Percentiles rank a stretch among this genome's conserved stretches.
These are phyloP conservation scores for Penicillium desertorum DNA, from an alignment of 495 filamentous ascomycete species.

Conservation along the genomic window DNA sequence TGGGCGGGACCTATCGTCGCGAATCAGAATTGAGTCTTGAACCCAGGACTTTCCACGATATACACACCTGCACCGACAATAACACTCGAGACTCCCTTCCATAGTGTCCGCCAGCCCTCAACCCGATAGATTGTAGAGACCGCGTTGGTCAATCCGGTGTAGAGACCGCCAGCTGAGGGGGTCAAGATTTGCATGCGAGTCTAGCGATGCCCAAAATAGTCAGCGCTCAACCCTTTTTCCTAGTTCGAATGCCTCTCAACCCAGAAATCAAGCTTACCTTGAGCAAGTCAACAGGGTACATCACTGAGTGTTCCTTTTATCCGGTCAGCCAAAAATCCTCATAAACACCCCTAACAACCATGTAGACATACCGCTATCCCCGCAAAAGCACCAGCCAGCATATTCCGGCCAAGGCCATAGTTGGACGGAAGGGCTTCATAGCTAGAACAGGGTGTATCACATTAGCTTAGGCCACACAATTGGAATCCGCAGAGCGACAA, in stretches of 20 bases:
- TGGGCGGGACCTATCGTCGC: slow-evolving; percentile 79
- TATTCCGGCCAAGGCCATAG: slow-evolving; percentile 70
- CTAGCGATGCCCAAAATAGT: slow-evolving; percentile 45
- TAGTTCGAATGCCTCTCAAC: background rate
- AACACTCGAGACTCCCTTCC: slow-evolving; percentile 96
- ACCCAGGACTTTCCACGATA: slow-evolving; percentile 1
- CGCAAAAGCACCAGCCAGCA: slow-evolving; percentile 93
- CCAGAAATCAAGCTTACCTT: slow-evolving; percentile 63
- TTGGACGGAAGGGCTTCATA: slow-evolving; percentile 72
- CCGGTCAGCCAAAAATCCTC: slow-evolving; percentile 15
- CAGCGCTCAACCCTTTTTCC: slow-evolving; percentile 9
- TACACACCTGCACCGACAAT: slow-evolving; percentile 84
- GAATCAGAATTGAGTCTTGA: slow-evolving; percentile 27
- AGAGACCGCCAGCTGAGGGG: slow-evolving; percentile 79
- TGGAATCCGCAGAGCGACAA: background rate
- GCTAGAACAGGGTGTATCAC: slow-evolving; percentile 32
- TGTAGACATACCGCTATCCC: slow-evolving; percentile 77
- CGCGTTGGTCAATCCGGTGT: slow-evolving; percentile 88
- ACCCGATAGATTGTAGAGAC: slow-evolving; percentile 85
- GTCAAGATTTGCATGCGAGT: slow-evolving; percentile 97
- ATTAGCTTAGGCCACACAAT: slow-evolving; percentile 24
- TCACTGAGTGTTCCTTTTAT: slow-evolving; percentile 77
- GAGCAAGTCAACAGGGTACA: slow-evolving; percentile 97
- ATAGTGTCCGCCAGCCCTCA: slow-evolving; percentile 87
- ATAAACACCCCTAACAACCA: background rate